These are phyloP conservation scores for Clavispora santaluciae DNA, from an alignment of 805 yeast species.

Conservation along the genomic window DNA sequence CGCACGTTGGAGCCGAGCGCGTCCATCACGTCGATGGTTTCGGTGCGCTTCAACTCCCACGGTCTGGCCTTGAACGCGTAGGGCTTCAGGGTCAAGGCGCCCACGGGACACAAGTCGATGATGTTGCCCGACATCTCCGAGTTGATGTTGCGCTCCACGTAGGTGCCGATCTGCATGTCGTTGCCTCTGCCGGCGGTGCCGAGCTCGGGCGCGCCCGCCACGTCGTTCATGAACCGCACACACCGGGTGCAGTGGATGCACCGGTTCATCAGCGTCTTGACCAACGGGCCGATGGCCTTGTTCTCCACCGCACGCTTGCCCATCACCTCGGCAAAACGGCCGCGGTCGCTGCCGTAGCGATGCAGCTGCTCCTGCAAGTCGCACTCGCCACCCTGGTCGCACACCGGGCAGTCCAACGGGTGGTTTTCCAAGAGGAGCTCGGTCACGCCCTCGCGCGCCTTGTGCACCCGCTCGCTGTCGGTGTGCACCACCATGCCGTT, in stretches of 20 bases:
- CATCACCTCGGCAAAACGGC: constrained; percentile 72
- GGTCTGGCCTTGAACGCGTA: constrained; percentile 91
- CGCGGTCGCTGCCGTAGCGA: constrained; percentile 81
- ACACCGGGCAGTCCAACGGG: constrained; percentile 88
- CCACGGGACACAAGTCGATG: constrained; percentile 86
- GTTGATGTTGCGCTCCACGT: constrained; percentile 77
- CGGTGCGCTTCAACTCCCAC: constrained; percentile 89
- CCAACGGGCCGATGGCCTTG: constrained; percentile 84
- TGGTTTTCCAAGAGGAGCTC: constrained; percentile 85
- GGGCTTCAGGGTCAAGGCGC: constrained; percentile 86
- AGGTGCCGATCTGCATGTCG: constrained; percentile 88
- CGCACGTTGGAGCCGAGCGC: constrained; percentile 79
- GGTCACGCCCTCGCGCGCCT: constrained; percentile 86
- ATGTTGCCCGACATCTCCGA: constrained; percentile 84
- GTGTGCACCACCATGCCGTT: constrained; percentile 86
- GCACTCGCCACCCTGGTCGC: constrained; percentile 95
- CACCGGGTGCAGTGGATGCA: constrained; percentile 92
- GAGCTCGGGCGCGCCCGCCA: constrained; percentile 89
- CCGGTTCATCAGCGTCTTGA: constrained; percentile 87
- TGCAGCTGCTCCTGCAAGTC: constrained; percentile 84
- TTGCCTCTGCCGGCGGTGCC: constrained; percentile 90
- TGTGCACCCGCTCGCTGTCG: constrained; percentile 68
- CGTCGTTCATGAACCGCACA: constrained; percentile 83
- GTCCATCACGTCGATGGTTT: constrained; percentile 78
- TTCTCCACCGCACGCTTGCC: constrained; percentile 91